phyloP scores from a whole-genome alignment of 116 monocot species.

The Dioscorea cayenensis region DNA sequence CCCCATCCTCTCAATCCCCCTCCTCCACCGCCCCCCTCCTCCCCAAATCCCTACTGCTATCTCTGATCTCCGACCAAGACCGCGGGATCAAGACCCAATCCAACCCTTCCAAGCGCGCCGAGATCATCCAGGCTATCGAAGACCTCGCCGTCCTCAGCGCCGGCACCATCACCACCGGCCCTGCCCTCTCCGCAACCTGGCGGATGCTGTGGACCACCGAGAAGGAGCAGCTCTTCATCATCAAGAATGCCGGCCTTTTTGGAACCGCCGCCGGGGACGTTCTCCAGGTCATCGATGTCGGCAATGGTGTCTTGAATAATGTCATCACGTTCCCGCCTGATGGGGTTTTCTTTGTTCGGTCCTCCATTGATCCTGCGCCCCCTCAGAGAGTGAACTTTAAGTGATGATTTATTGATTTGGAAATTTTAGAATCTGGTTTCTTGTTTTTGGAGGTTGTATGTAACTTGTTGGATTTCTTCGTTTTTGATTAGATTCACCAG shows the following conservation, averaged over 20 bases:
- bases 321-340: conserved; percentile 93
- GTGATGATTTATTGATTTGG: conserved; percentile 12
- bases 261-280: conserved; percentile 81
- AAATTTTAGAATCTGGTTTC: background rate
- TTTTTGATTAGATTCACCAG: conserved; percentile 65
- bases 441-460: background rate
- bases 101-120: conserved; percentile 32
- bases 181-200: conserved; percentile 76
- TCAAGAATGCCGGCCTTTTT: conserved; percentile 64
- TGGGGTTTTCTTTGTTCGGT: conserved; percentile 87
- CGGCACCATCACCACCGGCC: conserved; percentile 42
- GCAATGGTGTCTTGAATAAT: conserved; percentile 57
- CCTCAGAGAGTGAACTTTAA: conserved; percentile 84
- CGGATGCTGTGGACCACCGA: conserved; percentile 97
- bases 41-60: conserved; percentile 60
- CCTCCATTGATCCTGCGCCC: conserved; percentile 44
- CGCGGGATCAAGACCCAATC: conserved; percentile 52
- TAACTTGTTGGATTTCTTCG: background rate
- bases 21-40: conserved; percentile 10
- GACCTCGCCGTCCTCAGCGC: conserved; percentile 39
- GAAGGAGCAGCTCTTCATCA: conserved; percentile 98
- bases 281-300: conserved; percentile 89
- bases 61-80: conserved; percentile 66
- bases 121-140: conserved; percentile 59
- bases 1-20: conserved; percentile 2